Base-by-base conservation (phyloP, 2,329 filamentous ascomycete genomes). In the Alternaria gansuensis region DNA sequence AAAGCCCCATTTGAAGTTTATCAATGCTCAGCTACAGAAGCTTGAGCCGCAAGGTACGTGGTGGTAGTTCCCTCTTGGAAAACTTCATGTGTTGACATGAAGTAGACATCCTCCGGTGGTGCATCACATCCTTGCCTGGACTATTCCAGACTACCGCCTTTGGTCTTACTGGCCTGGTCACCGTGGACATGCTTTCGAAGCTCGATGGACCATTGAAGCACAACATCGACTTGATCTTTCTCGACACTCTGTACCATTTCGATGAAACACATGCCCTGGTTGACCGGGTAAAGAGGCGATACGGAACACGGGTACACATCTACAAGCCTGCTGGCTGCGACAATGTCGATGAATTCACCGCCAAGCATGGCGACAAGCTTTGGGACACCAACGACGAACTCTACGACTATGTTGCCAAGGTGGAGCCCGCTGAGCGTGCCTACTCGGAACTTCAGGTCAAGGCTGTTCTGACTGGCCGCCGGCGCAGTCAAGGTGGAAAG, bases 361-460 rank as follows among this genome's bases (percentile, higher is more conserved):
- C 85, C 62, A 89, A 87, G 72, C 92, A 97, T 75, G 95, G 95
- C 73, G 83, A 89, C 75, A 87, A 87, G 66, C 82, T 98, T 46
- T 99, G 93, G 88, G 90, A 97, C 76, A 86, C 83, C 31, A 90
- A 95, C 65, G 86, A 93, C 49, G 91, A 97, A 73, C 86, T 94
- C 73, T 99, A 99, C 80, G 95, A 99, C 84, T 98, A 92, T 85
- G 84, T 95, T 63, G 95, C 93, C 81, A 99, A 99, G 83, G 95
- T 99, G 48, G 95, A 99, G 83, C 95, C 95, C 14, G 92, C 93
- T 54, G 89, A 97, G 80, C 88, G 95, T 62, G 92, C 95, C 6
- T 98, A 97, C 80, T 83, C 88, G 17, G 90, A 96, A 64, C 86
- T 98, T 59, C 87, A 90, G 71, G 93, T 98, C 56, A 90, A 90